phyloP scores from a whole-genome alignment of 1,284 basidiomycete genomes.

The Singerocomus inundabilis region DNA sequence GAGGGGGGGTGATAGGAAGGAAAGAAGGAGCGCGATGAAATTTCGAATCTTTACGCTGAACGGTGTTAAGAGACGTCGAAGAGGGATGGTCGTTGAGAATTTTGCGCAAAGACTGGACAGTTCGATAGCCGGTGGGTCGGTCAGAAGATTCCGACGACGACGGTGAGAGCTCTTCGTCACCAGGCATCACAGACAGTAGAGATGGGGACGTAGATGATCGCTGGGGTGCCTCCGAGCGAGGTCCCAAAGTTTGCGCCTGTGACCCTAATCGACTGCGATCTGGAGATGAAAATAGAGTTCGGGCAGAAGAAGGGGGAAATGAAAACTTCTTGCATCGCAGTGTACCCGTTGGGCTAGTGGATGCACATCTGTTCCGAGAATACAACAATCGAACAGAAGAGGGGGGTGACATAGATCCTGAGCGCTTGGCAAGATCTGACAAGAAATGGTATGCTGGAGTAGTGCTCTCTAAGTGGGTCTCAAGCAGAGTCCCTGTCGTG shows the following conservation, averaged over 20 bases:
- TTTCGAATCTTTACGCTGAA: slow-evolving; percentile 14
- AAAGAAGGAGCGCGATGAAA: slow-evolving; percentile 24
- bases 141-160: slow-evolving; percentile 45
- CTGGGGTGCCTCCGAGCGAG: slow-evolving; percentile 41
- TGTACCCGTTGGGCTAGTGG: slow-evolving; percentile 23
- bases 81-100: slow-evolving; percentile 61
- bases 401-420: slow-evolving; percentile 35
- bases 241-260: slow-evolving; percentile 20
- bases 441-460: slow-evolving; percentile 61
- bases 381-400: slow-evolving; percentile 31
- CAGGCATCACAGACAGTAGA: slow-evolving; percentile 48
- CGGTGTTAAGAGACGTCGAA: slow-evolving; percentile 21
- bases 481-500: slow-evolving; percentile 23
- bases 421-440: slow-evolving; percentile 46
- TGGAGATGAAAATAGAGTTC: slow-evolving; percentile 9
- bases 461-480: slow-evolving; percentile 38
- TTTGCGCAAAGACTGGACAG: slow-evolving; percentile 62
- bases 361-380: slow-evolving; percentile 22
- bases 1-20: slow-evolving; percentile 46
- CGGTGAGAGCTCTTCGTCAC: slow-evolving; percentile 52
- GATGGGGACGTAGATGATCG: slow-evolving; percentile 22
- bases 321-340: slow-evolving; percentile 9
- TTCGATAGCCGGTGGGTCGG: slow-evolving; percentile 53
- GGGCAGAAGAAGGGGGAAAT: slow-evolving; percentile 13
- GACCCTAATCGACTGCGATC: slow-evolving; percentile 12